These are phyloP conservation scores for Metarhizium brunneum DNA, from an alignment of 2,329 filamentous ascomycete genomes.

Conservation along the genomic window DNA sequence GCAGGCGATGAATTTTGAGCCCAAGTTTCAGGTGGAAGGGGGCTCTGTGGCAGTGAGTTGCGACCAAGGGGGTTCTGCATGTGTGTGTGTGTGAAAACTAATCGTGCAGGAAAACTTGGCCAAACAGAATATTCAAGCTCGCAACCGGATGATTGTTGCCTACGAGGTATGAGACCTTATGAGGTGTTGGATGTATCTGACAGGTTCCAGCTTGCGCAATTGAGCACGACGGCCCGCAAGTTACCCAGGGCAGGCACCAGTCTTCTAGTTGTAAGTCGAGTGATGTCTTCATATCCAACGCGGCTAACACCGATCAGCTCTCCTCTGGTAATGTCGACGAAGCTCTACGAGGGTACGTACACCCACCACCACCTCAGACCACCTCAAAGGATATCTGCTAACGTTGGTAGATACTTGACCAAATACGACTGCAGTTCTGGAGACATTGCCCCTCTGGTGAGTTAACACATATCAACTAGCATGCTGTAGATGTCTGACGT, in stretches of 20 bases:
- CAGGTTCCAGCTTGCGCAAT: slow-evolving; percentile 41
- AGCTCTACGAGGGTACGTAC: slow-evolving; percentile 1
- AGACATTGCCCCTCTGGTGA: slow-evolving; percentile 45
- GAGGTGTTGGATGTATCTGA: no score
- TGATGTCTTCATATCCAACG: no score
- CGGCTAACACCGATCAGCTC: slow-evolving; percentile 20
- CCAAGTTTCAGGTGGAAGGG: slow-evolving; percentile 27
- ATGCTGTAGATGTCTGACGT: background rate
- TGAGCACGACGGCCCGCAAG: slow-evolving; percentile 49
- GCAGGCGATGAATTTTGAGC: slow-evolving; percentile 17
- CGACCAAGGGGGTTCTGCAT: background rate
- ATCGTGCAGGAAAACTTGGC: slow-evolving; percentile 43
- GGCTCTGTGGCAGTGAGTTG: slow-evolving; percentile 20
- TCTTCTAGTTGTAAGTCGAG: slow-evolving; percentile 37
- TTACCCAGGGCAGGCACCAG: slow-evolving; percentile 41
- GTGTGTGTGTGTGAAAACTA: background rate
- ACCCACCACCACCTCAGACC: no score
- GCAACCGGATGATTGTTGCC: slow-evolving; percentile 53
- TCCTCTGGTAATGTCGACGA: slow-evolving; percentile 52
- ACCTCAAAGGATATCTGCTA: slow-evolving; percentile 20
- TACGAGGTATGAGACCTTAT: slow-evolving; percentile 27
- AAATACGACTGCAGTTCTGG: slow-evolving; percentile 39
- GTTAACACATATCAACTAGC: background rate
- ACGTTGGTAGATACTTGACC: slow-evolving; percentile 44
- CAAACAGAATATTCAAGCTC: slow-evolving; percentile 60